Evolutionary conservation across 2,329 filamentous ascomycete species (phyloP).

Genomic region (Allantophomopsis cytisporea): DNA sequence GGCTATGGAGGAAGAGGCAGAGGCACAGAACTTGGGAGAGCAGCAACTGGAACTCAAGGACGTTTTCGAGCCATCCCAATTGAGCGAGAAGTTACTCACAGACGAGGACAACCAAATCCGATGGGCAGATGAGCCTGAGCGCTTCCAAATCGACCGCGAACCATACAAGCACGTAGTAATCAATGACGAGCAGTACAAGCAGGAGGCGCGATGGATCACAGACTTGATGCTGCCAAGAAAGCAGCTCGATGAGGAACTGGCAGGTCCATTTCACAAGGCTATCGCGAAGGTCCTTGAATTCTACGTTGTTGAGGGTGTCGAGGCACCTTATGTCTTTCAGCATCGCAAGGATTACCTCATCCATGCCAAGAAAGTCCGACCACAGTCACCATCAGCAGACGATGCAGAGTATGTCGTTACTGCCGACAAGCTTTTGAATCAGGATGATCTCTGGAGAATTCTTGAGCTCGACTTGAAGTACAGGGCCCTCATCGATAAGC

Average conservation of each 20-base stretch:
- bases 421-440: constrained; percentile 80
- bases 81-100: constrained; percentile 87
- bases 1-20: constrained; percentile 75
- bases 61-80: constrained; percentile 92
- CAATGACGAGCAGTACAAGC: constrained; percentile 71
- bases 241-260: constrained; percentile 43
- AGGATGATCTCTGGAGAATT: constrained; percentile 90
- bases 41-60: constrained; percentile 89
- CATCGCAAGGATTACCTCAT: constrained; percentile 97
- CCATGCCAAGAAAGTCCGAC: constrained; percentile 59
- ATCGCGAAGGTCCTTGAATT: constrained; percentile 90
- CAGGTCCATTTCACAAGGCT: constrained; percentile 73
- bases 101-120: constrained; percentile 91
- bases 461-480: constrained; percentile 93
- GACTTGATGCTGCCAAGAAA: constrained; percentile 86
- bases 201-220: constrained; percentile 87
- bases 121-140: constrained; percentile 78
- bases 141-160: constrained; percentile 84
- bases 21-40: constrained; percentile 65
- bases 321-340: constrained; percentile 96
- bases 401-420: constrained; percentile 59
- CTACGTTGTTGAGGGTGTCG: constrained; percentile 85
- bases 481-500: constrained; percentile 81
- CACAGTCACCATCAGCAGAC: constrained; percentile 50
- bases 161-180: constrained; percentile 75